Conservation (phyloP, 2,329 filamentous ascomycete genomes). For the Sodiomyces alkalinus region DNA sequence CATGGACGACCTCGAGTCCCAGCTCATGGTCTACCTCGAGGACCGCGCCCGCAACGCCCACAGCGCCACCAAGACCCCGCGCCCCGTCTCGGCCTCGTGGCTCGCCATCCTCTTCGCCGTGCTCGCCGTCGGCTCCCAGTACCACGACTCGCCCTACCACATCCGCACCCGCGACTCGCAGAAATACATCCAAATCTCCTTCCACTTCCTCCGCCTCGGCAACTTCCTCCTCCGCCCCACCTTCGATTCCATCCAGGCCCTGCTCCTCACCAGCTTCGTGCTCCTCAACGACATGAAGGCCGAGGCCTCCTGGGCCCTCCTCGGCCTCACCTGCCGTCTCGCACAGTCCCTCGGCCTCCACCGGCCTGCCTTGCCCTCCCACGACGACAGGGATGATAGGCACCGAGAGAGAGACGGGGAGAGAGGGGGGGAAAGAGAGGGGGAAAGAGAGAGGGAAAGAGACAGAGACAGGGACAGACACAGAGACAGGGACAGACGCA, state of each 20-base stretch:
- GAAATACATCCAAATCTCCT: slow-evolving; percentile 47
- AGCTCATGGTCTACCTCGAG: slow-evolving; percentile 49
- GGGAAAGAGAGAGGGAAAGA: no score
- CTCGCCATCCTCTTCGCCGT: slow-evolving; percentile 50
- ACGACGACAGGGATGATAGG: slow-evolving; percentile 29
- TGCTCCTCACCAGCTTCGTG: slow-evolving; percentile 47
- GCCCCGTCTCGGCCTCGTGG: slow-evolving; percentile 47
- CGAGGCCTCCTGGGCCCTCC: slow-evolving; percentile 50
- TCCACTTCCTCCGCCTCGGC: slow-evolving; percentile 47
- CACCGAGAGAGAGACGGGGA: no score
- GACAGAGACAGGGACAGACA: no score
- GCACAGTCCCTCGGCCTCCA: slow-evolving; percentile 50
- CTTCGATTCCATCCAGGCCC: slow-evolving; percentile 49
- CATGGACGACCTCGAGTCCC: slow-evolving; percentile 49
- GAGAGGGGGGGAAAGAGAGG: no score
- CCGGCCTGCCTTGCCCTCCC: slow-evolving; percentile 24
- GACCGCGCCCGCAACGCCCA: slow-evolving; percentile 43
- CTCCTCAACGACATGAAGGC: slow-evolving; percentile 56
- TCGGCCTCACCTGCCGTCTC: slow-evolving; percentile 48
- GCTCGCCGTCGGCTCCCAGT: slow-evolving; percentile 50
- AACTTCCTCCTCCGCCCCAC: slow-evolving; percentile 50
- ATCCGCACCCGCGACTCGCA: slow-evolving; percentile 43
- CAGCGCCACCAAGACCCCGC: slow-evolving; percentile 26
- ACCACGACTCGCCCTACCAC: slow-evolving; percentile 49
- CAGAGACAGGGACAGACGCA: no score